A percentile compares a stretch with the other conserved stretches of the same genome.
Conservation (phyloP, 306 rosid species). For the Senna siamea region DNA sequence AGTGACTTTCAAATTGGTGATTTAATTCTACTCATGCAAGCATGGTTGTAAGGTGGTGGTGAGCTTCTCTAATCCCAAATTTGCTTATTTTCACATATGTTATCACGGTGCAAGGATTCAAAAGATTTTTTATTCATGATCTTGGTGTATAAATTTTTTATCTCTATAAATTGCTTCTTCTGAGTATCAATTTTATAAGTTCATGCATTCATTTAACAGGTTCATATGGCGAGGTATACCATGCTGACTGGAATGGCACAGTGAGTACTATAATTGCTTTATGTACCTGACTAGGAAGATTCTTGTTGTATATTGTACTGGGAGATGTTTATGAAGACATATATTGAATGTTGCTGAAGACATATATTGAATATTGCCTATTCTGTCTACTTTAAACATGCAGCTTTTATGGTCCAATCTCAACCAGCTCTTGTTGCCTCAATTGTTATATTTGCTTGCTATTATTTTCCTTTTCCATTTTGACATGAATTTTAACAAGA, state of each 20-base stretch:
- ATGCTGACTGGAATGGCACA: constrained; percentile 97
- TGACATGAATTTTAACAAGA: too few relatives aligned
- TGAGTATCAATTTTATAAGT: constrained; percentile 26
- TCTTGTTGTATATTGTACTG: too few relatives aligned
- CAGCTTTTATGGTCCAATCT: too few relatives aligned
- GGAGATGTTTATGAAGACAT: too few relatives aligned
- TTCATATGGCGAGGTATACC: constrained; percentile 98
- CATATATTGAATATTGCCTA: too few relatives aligned
- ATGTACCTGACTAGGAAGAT: too few relatives aligned
- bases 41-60: constrained; percentile 25
- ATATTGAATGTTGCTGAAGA: too few relatives aligned
- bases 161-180: constrained; percentile 6
- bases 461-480: too few relatives aligned
- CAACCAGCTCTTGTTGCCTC: too few relatives aligned
- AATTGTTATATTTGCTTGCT: too few relatives aligned
- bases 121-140: constrained; percentile 1
- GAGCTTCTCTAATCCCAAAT: too few relatives aligned
- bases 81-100: constrained; percentile 21
- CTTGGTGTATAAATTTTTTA: constrained; percentile 21
- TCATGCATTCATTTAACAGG: constrained; percentile 58
- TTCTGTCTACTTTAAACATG: too few relatives aligned
- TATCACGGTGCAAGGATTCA: constrained; percentile 17
- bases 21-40: constrained; percentile 22
- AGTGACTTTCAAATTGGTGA: constrained; percentile 9
- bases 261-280: constrained; percentile 70